Evolutionary conservation across 202 grass and related monocot genomes (phyloP).

Genomic region (Musa balbisiana): DNA sequence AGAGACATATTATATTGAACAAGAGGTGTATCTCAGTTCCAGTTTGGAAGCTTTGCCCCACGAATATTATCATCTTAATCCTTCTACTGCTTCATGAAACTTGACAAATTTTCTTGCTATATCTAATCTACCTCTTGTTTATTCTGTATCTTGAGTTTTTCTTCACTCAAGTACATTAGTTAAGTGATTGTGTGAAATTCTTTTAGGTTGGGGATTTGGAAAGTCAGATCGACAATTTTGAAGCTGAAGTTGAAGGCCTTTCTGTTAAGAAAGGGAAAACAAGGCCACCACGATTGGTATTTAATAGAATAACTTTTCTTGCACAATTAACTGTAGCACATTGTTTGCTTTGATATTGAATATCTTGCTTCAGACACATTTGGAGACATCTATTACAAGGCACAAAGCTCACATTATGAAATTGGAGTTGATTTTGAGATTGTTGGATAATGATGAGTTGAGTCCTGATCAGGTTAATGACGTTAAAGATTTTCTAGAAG

Average conservation of each 20-base stretch:
- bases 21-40: no score
- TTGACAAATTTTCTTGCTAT: not conserved
- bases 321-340: conserved; percentile 11
- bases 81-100: not conserved
- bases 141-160: not conserved
- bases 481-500: conserved; percentile 94
- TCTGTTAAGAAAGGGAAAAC: conserved; percentile 95
- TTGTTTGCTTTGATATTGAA: conserved; percentile 7
- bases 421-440: conserved; percentile 91
- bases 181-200: conserved; percentile 16
- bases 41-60: no score
- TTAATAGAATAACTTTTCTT: conserved; percentile 25
- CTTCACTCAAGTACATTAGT: not conserved
- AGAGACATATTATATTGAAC: no score
- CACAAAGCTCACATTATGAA: conserved; percentile 99
- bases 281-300: conserved; percentile 87
- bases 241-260: conserved; percentile 96
- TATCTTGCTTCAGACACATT: conserved; percentile 62
- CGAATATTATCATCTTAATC: not conserved
- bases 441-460: conserved; percentile 96
- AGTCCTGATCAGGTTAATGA: conserved; percentile 99
- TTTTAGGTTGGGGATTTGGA: conserved; percentile 94
- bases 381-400: conserved; percentile 83
- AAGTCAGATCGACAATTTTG: conserved; percentile 88
- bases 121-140: not conserved